Evolutionary conservation across 768 basidiomycete species (phyloP).

Genomic region (Rhizopogon vesiculosus): DNA sequence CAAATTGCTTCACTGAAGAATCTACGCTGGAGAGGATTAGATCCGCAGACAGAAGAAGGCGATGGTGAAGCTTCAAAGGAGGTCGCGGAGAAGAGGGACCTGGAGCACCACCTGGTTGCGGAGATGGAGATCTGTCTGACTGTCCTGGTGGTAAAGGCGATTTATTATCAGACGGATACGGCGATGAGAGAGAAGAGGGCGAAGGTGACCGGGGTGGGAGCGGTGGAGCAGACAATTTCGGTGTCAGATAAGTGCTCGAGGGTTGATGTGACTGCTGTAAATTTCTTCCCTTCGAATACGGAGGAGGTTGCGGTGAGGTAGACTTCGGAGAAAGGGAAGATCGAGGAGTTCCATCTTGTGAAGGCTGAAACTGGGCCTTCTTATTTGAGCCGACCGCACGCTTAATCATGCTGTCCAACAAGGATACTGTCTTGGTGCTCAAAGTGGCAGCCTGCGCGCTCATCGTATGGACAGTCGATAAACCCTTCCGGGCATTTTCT

Average conservation of each 20-base stretch:
- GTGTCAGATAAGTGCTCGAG: slow-evolving; percentile 2
- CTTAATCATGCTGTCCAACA: slow-evolving; percentile 58
- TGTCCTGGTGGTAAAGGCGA: slow-evolving; percentile 16
- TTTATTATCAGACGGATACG: slow-evolving; percentile 3
- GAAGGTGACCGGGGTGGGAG: slow-evolving; percentile 4
- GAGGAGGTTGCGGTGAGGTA: neutral
- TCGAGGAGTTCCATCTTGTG: neutral
- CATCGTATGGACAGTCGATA: slow-evolving; percentile 58
- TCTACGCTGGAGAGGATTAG: slow-evolving; percentile 63
- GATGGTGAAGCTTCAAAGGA: slow-evolving; percentile 36
- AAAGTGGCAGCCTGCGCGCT: slow-evolving; percentile 65
- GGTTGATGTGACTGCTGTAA: neutral
- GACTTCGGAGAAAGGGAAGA: slow-evolving; percentile 1
- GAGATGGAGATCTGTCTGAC: slow-evolving; percentile 2
- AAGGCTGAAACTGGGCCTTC: slow-evolving; percentile 10
- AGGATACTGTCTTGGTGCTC: slow-evolving; percentile 54
- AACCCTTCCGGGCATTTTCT: slow-evolving; percentile 50
- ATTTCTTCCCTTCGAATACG: neutral
- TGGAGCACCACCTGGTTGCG: slow-evolving; percentile 9
- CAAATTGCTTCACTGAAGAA: slow-evolving; percentile 46
- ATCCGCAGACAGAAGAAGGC: slow-evolving; percentile 58
- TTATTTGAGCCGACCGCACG: slow-evolving; percentile 45
- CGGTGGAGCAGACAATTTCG: slow-evolving; percentile 1
- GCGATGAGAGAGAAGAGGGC: neutral
- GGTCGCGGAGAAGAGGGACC: slow-evolving; percentile 3